Evolutionary conservation across 805 yeast species (phyloP).

Genomic region (Wickerhamia fluorescens): DNA sequence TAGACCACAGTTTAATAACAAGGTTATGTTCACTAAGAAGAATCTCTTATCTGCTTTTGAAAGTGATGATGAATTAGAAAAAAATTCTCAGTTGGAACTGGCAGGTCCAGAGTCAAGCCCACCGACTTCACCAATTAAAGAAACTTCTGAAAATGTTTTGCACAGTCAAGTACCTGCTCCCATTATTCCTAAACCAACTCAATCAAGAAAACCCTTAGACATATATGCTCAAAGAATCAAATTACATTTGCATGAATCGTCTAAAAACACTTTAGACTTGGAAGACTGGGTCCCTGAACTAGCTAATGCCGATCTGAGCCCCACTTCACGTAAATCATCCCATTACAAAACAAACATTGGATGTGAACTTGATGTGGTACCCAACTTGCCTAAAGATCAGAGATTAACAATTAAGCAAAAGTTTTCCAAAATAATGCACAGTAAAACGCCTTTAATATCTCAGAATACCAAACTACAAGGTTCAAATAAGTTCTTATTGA

Average conservation of each 20-base stretch:
- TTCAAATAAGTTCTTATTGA: slow-evolving; percentile 5
- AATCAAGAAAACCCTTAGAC: slow-evolving; percentile 25
- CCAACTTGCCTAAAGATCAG: slow-evolving; percentile 27
- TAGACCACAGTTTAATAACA: slow-evolving; percentile 23
- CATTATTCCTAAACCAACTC: no score
- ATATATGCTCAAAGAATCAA: slow-evolving; percentile 28
- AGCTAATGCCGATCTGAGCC: slow-evolving; percentile 24
- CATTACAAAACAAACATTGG: slow-evolving; percentile 1
- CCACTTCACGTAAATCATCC: slow-evolving; percentile 6
- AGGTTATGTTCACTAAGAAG: slow-evolving; percentile 21
- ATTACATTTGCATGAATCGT: slow-evolving; percentile 11
- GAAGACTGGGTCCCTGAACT: no score
- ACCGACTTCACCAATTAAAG: slow-evolving; percentile 23
- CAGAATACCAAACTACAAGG: slow-evolving; percentile 4
- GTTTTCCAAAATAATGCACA: slow-evolving; percentile 19
- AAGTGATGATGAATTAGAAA: slow-evolving; percentile 11
- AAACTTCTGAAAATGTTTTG: slow-evolving; percentile 6
- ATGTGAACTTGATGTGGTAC: slow-evolving; percentile 14
- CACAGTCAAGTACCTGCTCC: no score
- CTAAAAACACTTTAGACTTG: neutral
- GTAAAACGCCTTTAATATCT: no score
- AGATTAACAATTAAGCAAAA: slow-evolving; percentile 25
- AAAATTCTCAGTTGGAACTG: slow-evolving; percentile 6
- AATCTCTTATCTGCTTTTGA: slow-evolving; percentile 29
- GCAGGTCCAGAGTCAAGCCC: slow-evolving; percentile 19